phyloP scores from a whole-genome alignment of 495 filamentous ascomycete species.

The Aspergillus kassunensis region DNA sequence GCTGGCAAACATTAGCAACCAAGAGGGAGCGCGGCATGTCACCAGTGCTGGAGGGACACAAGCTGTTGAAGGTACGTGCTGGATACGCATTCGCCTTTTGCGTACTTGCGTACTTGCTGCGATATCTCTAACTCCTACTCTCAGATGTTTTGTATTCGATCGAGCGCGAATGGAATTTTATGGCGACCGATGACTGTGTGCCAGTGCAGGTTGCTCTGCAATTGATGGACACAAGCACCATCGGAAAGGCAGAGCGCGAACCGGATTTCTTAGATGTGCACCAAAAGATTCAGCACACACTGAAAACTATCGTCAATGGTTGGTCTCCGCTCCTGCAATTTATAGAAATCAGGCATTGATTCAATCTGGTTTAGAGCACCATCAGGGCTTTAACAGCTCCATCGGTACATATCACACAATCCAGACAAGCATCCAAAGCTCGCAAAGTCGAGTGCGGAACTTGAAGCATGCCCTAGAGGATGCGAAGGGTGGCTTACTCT shows the following conservation, averaged over 20 bases:
- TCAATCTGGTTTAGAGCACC: constrained; percentile 61
- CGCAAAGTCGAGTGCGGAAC: constrained; percentile 76
- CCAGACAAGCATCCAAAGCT: constrained; percentile 83
- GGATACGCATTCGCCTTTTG: not conserved
- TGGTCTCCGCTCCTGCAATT: constrained; percentile 2
- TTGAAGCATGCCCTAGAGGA: constrained; percentile 79
- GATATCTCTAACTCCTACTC: no score
- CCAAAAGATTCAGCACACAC: constrained; percentile 76
- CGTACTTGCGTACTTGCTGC: not conserved
- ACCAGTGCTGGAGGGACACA: constrained; percentile 19
- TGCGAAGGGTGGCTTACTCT: constrained; percentile 76
- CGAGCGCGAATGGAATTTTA: constrained; percentile 83
- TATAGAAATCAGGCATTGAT: not conserved
- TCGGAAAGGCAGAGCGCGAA: constrained; percentile 85
- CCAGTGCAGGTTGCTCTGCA: constrained; percentile 91
- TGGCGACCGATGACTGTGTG: constrained; percentile 81
- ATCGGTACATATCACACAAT: constrained; percentile 99
- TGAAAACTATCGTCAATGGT: constrained; percentile 92
- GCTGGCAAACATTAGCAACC: constrained; percentile 21
- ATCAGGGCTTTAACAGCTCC: constrained; percentile 98
- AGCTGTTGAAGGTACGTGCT: constrained; percentile 39
- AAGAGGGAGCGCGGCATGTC: constrained; percentile 21
- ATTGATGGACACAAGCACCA: constrained; percentile 87
- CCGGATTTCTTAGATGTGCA: constrained; percentile 77
- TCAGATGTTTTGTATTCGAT: constrained; percentile 66